phyloP scores from a whole-genome alignment of 2,329 filamentous ascomycete genomes.

The Epichloe coenophiala region DNA sequence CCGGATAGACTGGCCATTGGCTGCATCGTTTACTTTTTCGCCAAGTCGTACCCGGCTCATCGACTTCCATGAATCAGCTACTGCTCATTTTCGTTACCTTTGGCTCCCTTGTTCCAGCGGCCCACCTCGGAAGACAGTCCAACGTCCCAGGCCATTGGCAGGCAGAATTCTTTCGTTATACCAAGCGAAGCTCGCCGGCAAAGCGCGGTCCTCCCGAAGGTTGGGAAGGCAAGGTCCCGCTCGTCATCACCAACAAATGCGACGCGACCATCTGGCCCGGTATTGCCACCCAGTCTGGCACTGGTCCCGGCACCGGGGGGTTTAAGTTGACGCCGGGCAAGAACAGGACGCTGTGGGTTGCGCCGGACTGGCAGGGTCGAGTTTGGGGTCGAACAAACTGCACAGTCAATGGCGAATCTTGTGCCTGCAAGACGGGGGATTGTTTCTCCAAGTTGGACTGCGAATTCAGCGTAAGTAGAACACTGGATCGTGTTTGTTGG shows the following conservation, averaged over 20 bases:
- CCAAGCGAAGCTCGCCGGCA: conserved; percentile 12
- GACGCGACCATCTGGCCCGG: conserved; percentile 61
- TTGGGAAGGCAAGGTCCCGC: conserved; percentile 33
- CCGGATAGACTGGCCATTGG: background rate
- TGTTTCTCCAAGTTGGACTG: conserved; percentile 60
- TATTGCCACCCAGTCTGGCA: conserved; percentile 58
- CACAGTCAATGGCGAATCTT: conserved; percentile 54
- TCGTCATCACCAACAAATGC: conserved; percentile 62
- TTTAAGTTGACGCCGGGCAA: conserved; percentile 46
- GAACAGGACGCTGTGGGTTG: conserved; percentile 49
- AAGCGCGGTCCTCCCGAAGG: conserved; percentile 19
- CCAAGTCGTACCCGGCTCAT: background rate
- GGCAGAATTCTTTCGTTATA: conserved; percentile 14
- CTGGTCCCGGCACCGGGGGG: conserved; percentile 54
- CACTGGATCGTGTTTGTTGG: background rate
- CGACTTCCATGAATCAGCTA: conserved; percentile 10
- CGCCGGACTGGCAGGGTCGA: conserved; percentile 64
- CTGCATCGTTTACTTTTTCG: background rate
- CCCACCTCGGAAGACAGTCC: conserved; percentile 7
- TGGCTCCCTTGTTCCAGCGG: conserved; percentile 10
- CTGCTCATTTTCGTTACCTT: conserved; percentile 11
- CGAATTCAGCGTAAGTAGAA: conserved; percentile 45
- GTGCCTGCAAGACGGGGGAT: conserved; percentile 58
- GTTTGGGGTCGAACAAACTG: conserved; percentile 80
- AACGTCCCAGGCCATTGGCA: conserved; percentile 12